Percentiles rank a stretch among this genome's conserved stretches.
Evolutionary conservation across 305 asterid genomes (phyloP).

Genomic region (Fraxinus ornus): DNA sequence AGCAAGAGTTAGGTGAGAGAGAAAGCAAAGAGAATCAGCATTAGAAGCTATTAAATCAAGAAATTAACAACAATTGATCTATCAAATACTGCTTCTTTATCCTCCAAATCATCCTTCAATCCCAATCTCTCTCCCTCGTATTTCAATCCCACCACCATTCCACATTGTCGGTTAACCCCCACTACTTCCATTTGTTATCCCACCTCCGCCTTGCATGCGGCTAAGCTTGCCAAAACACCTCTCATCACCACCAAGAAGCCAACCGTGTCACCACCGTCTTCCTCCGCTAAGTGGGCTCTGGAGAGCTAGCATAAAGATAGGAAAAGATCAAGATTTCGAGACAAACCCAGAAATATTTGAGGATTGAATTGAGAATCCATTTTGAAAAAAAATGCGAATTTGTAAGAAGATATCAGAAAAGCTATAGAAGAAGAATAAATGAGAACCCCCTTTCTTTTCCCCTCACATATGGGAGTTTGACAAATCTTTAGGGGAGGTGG

Average conservation of each 20-base stretch:
- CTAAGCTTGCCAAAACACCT: constrained; percentile 62
- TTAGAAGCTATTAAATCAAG: constrained; percentile 3
- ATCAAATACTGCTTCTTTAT: constrained; percentile 49
- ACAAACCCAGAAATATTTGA: neutral
- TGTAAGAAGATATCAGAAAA: neutral
- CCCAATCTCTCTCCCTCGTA: constrained; percentile 33
- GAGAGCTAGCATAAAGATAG: constrained; percentile 27
- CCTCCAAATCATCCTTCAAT: constrained; percentile 48
- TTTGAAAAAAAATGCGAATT: neutral
- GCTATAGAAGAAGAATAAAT: neutral
- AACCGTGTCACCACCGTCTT: constrained; percentile 21
- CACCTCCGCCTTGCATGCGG: constrained; percentile 67
- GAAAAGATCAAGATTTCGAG: neutral
- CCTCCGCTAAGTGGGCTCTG: constrained; percentile 46
- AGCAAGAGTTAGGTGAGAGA: neutral
- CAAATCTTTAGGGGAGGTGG: neutral
- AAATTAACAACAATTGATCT: constrained; percentile 43
- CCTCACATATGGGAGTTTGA: neutral
- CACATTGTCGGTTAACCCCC: constrained; percentile 24
- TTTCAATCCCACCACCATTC: constrained; percentile 3
- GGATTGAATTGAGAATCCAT: neutral
- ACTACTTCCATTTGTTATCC: constrained; percentile 40
- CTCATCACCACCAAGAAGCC: constrained; percentile 26
- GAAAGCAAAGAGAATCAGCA: neutral
- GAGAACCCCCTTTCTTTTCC: neutral